Percentiles rank a stretch among this genome's conserved stretches.
phyloP scores from a whole-genome alignment of 805 yeast species.

The Cyberlindnera veronae region DNA sequence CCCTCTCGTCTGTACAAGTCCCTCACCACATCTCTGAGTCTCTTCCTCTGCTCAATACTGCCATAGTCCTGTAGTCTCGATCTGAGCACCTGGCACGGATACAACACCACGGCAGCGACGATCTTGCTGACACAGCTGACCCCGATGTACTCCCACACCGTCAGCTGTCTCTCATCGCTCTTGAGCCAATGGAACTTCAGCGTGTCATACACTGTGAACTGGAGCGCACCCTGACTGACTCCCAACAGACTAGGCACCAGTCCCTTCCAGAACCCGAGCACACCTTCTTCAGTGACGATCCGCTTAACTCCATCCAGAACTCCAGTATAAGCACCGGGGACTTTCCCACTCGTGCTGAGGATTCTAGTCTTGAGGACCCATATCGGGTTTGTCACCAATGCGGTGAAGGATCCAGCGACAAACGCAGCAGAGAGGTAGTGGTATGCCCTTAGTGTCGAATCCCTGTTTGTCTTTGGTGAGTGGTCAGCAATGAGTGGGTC shows the following conservation, averaged over 20 bases:
- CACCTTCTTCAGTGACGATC: constrained; percentile 54
- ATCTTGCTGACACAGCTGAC: constrained; percentile 70
- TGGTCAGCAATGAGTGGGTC: constrained; percentile 9
- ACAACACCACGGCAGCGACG: constrained; percentile 61
- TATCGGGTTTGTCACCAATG: constrained; percentile 81
- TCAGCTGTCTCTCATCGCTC: constrained; percentile 29
- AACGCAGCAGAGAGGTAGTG: constrained; percentile 55
- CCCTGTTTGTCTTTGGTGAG: constrained; percentile 18
- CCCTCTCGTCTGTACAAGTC: constrained; percentile 52
- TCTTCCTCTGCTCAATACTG: constrained; percentile 27
- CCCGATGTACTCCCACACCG: constrained; percentile 55
- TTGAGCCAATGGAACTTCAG: constrained; percentile 45
- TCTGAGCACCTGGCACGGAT: constrained; percentile 81
- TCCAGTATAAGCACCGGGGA: constrained; percentile 55
- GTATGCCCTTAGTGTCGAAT: constrained; percentile 36
- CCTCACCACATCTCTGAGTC: constrained; percentile 32
- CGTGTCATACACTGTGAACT: constrained; percentile 81
- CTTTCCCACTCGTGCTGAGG: constrained; percentile 30
- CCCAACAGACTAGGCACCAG: constrained; percentile 71
- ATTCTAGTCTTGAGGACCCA: constrained; percentile 95
- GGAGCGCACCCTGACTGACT: constrained; percentile 86
- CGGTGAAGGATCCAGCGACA: constrained; percentile 71
- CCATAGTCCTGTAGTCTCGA: constrained; percentile 64
- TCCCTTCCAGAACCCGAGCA: constrained; percentile 67
- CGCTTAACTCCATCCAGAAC: constrained; percentile 50